Evolutionary conservation across 2,329 filamentous ascomycete genomes (phyloP).

Genomic region (Colletotrichum tropicale): DNA sequence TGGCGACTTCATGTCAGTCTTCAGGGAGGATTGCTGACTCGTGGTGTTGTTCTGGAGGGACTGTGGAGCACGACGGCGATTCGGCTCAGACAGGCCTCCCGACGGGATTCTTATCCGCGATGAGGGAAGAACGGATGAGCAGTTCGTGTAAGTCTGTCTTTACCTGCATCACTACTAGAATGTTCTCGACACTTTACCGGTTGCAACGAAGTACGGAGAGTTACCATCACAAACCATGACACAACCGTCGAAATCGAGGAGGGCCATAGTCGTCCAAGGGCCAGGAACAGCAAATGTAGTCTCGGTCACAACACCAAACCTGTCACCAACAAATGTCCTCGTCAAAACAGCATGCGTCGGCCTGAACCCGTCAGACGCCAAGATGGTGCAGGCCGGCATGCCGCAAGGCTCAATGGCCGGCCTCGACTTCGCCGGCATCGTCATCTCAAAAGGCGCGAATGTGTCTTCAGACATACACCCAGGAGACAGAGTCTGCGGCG

Average conservation of each 20-base stretch:
- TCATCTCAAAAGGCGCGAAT: slow-evolving; percentile 29
- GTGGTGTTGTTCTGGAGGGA: neutral
- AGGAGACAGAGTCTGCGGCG: slow-evolving; percentile 31
- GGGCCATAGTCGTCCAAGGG: neutral
- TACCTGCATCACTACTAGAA: neutral
- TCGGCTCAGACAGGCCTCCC: fast-evolving
- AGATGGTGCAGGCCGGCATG: slow-evolving; percentile 30
- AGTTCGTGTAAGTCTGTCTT: neutral
- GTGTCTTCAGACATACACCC: slow-evolving; percentile 27
- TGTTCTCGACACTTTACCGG: neutral
- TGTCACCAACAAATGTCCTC: slow-evolving; percentile 16
- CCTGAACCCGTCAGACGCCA: slow-evolving; percentile 40
- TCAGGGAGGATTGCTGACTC: neutral
- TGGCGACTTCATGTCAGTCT: neutral
- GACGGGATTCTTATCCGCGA: fast-evolving
- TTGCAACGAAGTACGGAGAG: fast-evolving
- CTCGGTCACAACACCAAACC: neutral
- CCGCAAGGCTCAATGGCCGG: slow-evolving; percentile 33
- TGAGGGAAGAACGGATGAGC: neutral
- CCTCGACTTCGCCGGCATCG: slow-evolving; percentile 36
- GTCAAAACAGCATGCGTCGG: slow-evolving; percentile 32
- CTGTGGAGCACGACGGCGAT: neutral
- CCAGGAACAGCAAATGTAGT: neutral
- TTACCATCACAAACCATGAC: neutral
- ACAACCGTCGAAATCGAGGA: neutral